These are phyloP conservation scores for Dryas octopetala DNA, from an alignment of 306 rosid genomes.

Conservation along the genomic window DNA sequence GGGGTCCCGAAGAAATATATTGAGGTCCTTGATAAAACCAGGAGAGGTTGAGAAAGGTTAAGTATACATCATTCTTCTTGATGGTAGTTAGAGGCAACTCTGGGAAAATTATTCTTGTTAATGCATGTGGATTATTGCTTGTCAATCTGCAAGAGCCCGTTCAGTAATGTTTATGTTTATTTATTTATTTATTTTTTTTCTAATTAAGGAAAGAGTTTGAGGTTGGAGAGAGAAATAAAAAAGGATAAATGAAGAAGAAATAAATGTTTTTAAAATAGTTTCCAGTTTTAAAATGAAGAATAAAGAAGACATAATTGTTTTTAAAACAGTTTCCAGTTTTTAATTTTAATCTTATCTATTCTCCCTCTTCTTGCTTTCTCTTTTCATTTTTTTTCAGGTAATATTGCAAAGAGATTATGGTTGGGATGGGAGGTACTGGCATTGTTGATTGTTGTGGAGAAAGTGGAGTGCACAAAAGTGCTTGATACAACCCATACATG, in stretches of 20 bases:
- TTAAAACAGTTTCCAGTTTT: background rate
- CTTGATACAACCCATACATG: background rate
- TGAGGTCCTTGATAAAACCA: conserved; percentile 89
- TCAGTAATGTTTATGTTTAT: background rate
- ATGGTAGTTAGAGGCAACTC: background rate
- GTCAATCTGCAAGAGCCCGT: background rate
- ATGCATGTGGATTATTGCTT: background rate
- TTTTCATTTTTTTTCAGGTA: background rate
- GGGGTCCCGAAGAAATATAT: conserved; percentile 89
- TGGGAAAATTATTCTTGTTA: background rate
- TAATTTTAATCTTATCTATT: background rate
- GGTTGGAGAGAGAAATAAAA: background rate
- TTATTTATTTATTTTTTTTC: background rate
- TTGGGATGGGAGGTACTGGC: background rate
- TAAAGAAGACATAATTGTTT: background rate
- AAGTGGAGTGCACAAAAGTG: background rate
- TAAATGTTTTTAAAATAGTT: background rate
- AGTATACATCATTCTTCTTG: background rate
- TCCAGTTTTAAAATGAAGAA: background rate
- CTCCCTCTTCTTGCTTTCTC: background rate
- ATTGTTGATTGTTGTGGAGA: background rate
- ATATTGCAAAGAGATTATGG: background rate
- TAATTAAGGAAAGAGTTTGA: background rate
- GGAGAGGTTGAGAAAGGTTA: conserved; percentile 26
- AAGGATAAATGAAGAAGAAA: background rate